phyloP scores from a whole-genome alignment of 73 alveolate genomes.

The Symbiodinium natans region DNA sequence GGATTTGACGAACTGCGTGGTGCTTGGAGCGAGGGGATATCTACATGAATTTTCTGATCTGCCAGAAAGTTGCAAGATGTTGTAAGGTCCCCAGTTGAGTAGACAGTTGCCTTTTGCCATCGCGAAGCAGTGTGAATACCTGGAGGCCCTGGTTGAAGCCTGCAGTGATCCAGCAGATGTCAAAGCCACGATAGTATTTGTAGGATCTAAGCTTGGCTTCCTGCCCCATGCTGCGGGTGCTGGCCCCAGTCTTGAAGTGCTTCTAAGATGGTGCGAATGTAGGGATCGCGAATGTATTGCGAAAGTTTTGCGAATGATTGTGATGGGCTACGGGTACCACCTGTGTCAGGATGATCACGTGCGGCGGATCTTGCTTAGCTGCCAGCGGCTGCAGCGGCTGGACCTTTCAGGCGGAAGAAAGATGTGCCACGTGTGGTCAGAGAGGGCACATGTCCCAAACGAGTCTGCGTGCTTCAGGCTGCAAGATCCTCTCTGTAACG shows the following conservation, averaged over 20 bases:
- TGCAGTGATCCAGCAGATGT: background rate
- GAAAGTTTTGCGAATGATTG: too few species aligned
- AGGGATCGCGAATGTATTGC: too few species aligned
- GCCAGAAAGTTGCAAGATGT: background rate
- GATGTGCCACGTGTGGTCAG: background rate
- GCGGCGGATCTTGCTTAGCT: background rate
- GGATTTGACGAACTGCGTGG: background rate
- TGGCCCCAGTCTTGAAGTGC: background rate
- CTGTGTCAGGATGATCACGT: conserved; percentile 12
- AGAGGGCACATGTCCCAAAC: too few species aligned
- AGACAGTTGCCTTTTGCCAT: background rate
- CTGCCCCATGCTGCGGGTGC: background rate
- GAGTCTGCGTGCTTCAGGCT: background rate
- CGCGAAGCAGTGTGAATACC: background rate
- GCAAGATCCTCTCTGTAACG: conserved; percentile 4
- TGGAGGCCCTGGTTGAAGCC: background rate
- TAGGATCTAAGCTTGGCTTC: conserved; percentile 16
- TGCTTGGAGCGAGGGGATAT: background rate
- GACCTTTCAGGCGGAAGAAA: background rate
- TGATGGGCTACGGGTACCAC: background rate
- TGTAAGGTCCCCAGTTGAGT: conserved; percentile 1
- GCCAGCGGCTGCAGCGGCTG: background rate
- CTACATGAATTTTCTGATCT: background rate
- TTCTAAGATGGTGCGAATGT: background rate
- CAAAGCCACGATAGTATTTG: too few species aligned